Base-by-base conservation (phyloP, 1,139 yeast species). In the Kodamaea fungicola region DNA sequence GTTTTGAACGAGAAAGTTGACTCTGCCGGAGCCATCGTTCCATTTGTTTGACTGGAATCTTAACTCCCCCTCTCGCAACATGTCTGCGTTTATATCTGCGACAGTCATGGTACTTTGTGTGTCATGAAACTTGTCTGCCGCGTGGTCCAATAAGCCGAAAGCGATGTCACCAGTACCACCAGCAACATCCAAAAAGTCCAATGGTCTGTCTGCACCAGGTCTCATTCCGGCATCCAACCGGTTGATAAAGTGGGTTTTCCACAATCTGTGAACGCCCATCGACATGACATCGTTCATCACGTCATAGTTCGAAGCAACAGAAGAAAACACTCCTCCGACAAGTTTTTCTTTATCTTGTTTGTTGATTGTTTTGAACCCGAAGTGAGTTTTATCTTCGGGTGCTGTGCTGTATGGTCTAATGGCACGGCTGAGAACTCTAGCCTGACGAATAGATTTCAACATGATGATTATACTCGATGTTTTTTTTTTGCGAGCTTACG, bases 101-200 rank as follows among this genome's bases (percentile, higher is more conserved):
- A 92, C 78, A 12, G 92, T 88, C 92, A 92, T 94, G 22, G 81
- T 78, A 27, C 90, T 80, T 45, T 72, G 69, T 34, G 66, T 72
- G 63, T 92, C 99, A 37, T 85, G 83, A 58, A 80, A 88, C 47
- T 80, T 79, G 34, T 72, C 64, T 46, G 85, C 82, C 8, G 97
- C 97, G 58, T 92, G 96, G 52, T 90, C 96, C 46, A 92, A 69
- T 44, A 94, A 74, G 6, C 98, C 94, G 64, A 89, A 89, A 1
- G 98, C 98, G 62, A 92, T 90, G 58, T 92, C 99, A 33, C 98
- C 99, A 10, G 97, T 89, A 24, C 99, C 99, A 41, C 98, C 99
- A 28, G 98, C 99, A 39, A 94, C 97, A 62, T 92, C 99, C 45
- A 92, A 72, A 54, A 92, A 90, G 45, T 82, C 79, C 55, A 92